Conservation (phyloP, 192 early-diverging fungal genomes). For the Lobosporangium transversale region DNA sequence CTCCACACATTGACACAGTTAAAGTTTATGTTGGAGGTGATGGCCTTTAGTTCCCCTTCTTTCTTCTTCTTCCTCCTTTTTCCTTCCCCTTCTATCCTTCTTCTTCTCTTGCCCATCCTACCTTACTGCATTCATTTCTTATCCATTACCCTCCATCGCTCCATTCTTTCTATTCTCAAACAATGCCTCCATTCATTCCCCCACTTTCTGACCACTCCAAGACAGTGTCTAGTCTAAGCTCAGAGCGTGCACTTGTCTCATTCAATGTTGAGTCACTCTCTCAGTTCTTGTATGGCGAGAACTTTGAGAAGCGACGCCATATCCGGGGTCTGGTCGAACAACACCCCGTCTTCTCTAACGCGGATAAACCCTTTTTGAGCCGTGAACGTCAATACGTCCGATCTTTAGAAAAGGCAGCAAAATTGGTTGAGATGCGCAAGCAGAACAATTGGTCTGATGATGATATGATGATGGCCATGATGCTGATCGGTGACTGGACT, state of each 20-base stretch:
- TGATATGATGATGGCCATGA: slow-evolving; percentile 72
- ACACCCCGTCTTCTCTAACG: slow-evolving; percentile 51
- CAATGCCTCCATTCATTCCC: slow-evolving; percentile 54
- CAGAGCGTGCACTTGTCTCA: slow-evolving; percentile 73
- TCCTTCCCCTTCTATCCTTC: background rate
- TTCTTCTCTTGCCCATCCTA: background rate
- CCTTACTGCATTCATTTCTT: background rate
- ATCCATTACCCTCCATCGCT: background rate
- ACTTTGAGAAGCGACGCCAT: slow-evolving; percentile 34
- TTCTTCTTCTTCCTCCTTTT: background rate
- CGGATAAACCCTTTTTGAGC: slow-evolving; percentile 52
- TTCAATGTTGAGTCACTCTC: slow-evolving; percentile 79
- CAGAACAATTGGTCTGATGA: slow-evolving; percentile 75
- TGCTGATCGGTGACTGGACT: slow-evolving; percentile 59
- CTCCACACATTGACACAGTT: no score
- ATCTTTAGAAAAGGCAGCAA: slow-evolving; percentile 50
- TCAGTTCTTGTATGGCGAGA: slow-evolving; percentile 77
- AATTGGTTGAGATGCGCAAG: slow-evolving; percentile 69
- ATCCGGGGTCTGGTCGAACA: slow-evolving; percentile 45
- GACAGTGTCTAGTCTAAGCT: slow-evolving; percentile 46
- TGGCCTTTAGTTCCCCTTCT: no score
- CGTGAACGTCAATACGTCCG: slow-evolving; percentile 47
- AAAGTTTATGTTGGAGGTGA: no score
- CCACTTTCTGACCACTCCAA: slow-evolving; percentile 36
- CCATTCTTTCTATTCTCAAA: background rate